Conservation (phyloP, 2,329 filamentous ascomycete species). For the Phaeomoniella chlamydospora region DNA sequence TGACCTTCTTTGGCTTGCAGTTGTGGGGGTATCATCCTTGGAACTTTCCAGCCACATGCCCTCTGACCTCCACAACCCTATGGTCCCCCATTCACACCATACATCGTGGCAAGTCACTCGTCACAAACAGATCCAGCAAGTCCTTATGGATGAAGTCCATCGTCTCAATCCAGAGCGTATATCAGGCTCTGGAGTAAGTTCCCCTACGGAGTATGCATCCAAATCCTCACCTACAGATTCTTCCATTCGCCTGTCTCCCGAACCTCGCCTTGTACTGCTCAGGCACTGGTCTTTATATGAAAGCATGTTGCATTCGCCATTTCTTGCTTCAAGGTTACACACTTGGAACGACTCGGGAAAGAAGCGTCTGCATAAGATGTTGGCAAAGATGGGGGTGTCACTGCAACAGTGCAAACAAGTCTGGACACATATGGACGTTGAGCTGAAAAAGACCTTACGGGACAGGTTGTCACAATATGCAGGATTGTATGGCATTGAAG, state of each 20-base stretch:
- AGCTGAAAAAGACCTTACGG: constrained; percentile 76
- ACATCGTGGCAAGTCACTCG: constrained; percentile 24
- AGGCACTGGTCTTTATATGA: constrained; percentile 97
- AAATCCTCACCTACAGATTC: constrained; percentile 71
- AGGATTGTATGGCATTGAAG: constrained; percentile 83
- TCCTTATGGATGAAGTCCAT: constrained; percentile 84
- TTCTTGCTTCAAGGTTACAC: constrained; percentile 78
- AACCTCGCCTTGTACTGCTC: constrained; percentile 83
- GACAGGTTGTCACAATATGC: constrained; percentile 82
- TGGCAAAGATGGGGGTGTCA: constrained; percentile 97
- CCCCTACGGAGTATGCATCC: constrained; percentile 35
- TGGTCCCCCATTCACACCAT: constrained; percentile 3
- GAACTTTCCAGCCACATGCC: constrained; percentile 70
- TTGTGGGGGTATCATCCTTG: constrained; percentile 88
- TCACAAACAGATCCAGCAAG: constrained; percentile 68
- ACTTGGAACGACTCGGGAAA: constrained; percentile 86
- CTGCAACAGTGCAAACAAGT: constrained; percentile 86
- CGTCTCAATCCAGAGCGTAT: constrained; percentile 61
- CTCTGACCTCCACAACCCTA: constrained; percentile 21
- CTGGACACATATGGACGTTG: constrained; percentile 98
- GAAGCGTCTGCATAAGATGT: constrained; percentile 79
- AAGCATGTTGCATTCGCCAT: constrained; percentile 95
- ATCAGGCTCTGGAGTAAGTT: neutral
- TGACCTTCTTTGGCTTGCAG: constrained; percentile 84
- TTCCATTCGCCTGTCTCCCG: constrained; percentile 80